Evolutionary conservation across 768 basidiomycete genomes (phyloP), one percentile per base, ranked within the genome.

Genomic region (Ephemerocybe angulata): DNA sequence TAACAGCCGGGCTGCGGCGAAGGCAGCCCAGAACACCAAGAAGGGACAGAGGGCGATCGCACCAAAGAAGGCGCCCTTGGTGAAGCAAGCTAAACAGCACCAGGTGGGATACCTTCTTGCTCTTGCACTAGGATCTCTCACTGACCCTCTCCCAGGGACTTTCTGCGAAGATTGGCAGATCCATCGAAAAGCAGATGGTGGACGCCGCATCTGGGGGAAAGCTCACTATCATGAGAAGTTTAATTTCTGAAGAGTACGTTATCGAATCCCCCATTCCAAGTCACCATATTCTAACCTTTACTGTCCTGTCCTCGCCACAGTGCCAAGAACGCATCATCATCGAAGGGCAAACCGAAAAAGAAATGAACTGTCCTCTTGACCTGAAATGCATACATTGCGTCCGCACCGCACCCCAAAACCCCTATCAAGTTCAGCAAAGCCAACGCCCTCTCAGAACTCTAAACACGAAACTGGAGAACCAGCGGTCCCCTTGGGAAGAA

Each of bases 181-280:
- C 89, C 21, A 94, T 98, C 63, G 94, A 98, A 68, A 79, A 81
- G 52, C 93, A 95, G 70, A 92, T 94, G 85, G 89, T 92, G 12
- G 75, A 84, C 47, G 93, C 93, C 6, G 94, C 94, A 3, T 93
- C 90, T 4, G 77, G 85, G 40, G 94, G 94, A 35, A 93, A 91
- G 68, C 77, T 98, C 58, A 91, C 91, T 27, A 93, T 98, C 67
- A 93, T 98, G 93, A 90, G 89, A 72, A 82, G 86, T 57, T 15
- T 30, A 3, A 69, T 72, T 13, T 75, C 69, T 19, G 66, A 76
- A 35, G 78, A 82, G 50, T 52, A 24, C 11, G 50, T 52, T n/a
- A 17, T 17, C 12, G 4, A 38, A 6, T 22, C 5, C 37, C 24
- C 21, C 13, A 24, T 28, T 41, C 21, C 21, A 22, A 25, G 21